phyloP scores from a whole-genome alignment of 495 filamentous ascomycete genomes.

The Neurospora pannonica region DNA sequence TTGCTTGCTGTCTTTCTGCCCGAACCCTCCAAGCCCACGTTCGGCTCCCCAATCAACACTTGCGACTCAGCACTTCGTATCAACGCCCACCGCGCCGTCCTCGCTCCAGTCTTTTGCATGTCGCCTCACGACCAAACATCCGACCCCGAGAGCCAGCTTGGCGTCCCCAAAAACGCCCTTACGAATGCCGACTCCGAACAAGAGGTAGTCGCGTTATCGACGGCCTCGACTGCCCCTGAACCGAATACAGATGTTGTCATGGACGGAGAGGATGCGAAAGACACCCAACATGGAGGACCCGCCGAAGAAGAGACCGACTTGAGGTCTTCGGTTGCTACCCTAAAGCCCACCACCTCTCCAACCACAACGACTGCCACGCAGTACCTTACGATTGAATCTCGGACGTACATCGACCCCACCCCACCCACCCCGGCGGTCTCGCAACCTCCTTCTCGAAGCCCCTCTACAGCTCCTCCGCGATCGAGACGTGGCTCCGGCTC shows the following conservation, averaged over 20 bases:
- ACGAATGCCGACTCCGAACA: background rate
- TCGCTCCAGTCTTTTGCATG: conserved; percentile 19
- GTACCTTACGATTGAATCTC: conserved; percentile 31
- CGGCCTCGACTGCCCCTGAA: background rate
- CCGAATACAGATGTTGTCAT: background rate
- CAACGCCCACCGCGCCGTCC: background rate
- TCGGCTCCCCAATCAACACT: background rate
- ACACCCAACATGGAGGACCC: conserved; percentile 1
- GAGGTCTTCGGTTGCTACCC: conserved; percentile 44
- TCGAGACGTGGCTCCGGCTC: conserved; percentile 21
- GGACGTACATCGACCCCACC: conserved; percentile 53
- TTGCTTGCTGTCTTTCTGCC: background rate
- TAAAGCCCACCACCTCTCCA: conserved; percentile 33
- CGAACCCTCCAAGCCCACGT: background rate
- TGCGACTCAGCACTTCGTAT: background rate
- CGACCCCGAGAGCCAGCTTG: conserved; percentile 13
- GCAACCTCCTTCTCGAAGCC: conserved; percentile 39
- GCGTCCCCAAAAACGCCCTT: conserved; percentile 7
- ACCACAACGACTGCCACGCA: conserved; percentile 25
- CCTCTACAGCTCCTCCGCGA: conserved; percentile 32
- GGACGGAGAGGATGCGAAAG: background rate
- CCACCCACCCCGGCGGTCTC: conserved; percentile 48
- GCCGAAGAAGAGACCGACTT: conserved; percentile 23
- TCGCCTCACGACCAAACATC: conserved; percentile 20
- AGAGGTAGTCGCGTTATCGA: conserved; percentile 7